phyloP scores from a whole-genome alignment of 148 eudicot genomes.

The Cornus controversa region DNA sequence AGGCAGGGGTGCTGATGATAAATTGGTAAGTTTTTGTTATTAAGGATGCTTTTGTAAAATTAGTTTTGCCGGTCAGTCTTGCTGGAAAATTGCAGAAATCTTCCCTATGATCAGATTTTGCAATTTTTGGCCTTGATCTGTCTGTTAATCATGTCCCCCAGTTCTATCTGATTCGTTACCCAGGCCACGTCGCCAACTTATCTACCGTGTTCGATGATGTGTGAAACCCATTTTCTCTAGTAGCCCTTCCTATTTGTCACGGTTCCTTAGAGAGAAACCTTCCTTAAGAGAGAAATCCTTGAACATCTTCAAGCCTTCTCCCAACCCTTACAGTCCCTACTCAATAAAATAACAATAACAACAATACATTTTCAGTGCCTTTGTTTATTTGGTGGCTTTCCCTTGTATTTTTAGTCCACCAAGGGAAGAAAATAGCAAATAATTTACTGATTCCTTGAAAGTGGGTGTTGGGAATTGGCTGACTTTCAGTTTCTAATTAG shows the following conservation, averaged over 20 bases:
- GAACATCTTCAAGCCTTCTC: neutral
- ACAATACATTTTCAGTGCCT: neutral
- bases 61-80: too few species aligned
- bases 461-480: neutral
- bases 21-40: too few species aligned
- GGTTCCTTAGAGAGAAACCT: neutral
- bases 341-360: neutral
- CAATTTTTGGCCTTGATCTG: too few species aligned
- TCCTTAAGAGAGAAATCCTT: neutral
- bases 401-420: neutral
- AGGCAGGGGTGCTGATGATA: too few species aligned
- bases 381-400: too few species aligned
- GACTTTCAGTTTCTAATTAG: neutral
- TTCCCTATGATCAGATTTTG: too few species aligned
- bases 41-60: too few species aligned
- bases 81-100: too few species aligned
- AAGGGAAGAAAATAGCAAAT: neutral
- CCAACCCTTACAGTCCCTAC: neutral
- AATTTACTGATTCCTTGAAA: neutral
- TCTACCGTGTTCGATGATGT: neutral
- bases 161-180: too few species aligned
- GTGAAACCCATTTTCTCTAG: neutral
- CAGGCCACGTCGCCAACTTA: neutral
- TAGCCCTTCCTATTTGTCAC: neutral
- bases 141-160: too few species aligned